phyloP scores from a whole-genome alignment of 1,139 yeast species.

The Hyphopichia buzzinii region DNA sequence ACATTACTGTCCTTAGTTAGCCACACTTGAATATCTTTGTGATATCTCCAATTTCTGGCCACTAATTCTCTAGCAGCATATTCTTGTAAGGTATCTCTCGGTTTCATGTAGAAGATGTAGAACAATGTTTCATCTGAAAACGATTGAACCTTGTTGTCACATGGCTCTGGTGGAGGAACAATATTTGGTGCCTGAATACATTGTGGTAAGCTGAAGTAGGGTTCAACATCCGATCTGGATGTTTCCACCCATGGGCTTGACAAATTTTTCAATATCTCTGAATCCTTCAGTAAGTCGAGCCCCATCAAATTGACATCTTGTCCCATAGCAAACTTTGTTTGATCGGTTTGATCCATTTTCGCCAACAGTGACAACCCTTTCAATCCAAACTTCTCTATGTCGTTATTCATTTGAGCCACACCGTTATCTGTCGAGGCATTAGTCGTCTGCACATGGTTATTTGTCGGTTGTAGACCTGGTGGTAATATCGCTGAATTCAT shows the following conservation, averaged over 20 bases:
- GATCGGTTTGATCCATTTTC: conserved; percentile 64
- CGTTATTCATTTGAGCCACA: conserved; percentile 12
- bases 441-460: background rate
- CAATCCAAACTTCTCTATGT: conserved; percentile 69
- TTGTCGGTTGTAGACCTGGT: conserved; percentile 9
- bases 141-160: conserved; percentile 67
- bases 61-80: conserved; percentile 87
- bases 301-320: conserved; percentile 78
- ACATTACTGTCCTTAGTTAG: conserved; percentile 88
- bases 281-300: conserved; percentile 51
- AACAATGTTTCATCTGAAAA: conserved; percentile 92
- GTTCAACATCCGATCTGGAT: conserved; percentile 87
- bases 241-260: conserved; percentile 96
- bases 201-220: conserved; percentile 61
- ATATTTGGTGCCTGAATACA: conserved; percentile 52
- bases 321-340: conserved; percentile 75
- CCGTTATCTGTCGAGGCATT: conserved; percentile 1
- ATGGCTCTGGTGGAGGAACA: conserved; percentile 43
- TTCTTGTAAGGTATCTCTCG: conserved; percentile 91
- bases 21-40: conserved; percentile 95
- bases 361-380: conserved; percentile 69
- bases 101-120: conserved; percentile 90
- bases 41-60: conserved; percentile 94
- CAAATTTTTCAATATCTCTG: conserved; percentile 63
- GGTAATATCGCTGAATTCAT: conserved; percentile 7